phyloP scores from a whole-genome alignment of 2,329 filamentous ascomycete species.

The Aureobasidium zeae region DNA sequence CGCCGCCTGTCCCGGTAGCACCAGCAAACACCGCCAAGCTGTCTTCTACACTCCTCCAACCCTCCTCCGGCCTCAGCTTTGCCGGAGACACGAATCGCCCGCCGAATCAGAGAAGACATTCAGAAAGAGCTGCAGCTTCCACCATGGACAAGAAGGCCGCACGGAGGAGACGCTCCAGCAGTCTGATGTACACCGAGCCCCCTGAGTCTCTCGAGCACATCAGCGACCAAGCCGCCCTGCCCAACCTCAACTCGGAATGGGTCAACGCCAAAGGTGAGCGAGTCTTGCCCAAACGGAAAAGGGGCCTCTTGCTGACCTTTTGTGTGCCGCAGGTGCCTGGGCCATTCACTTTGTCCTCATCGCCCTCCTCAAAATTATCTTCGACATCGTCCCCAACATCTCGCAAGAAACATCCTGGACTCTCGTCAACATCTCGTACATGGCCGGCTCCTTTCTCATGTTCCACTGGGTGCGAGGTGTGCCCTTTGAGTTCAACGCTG shows the following conservation, averaged over 20 bases:
- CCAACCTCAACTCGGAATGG: slow-evolving; percentile 97
- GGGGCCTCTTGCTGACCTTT: slow-evolving; percentile 18
- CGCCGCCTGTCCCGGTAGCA: no score
- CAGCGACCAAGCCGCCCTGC: slow-evolving; percentile 87
- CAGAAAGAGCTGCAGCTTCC: slow-evolving; percentile 44
- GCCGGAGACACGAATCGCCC: slow-evolving; percentile 69
- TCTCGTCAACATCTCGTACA: slow-evolving; percentile 96
- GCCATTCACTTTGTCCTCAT: slow-evolving; percentile 95
- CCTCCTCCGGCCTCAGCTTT: slow-evolving; percentile 61
- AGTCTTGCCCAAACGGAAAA: neutral
- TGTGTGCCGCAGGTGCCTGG: slow-evolving; percentile 74
- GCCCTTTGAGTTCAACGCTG: slow-evolving; percentile 97
- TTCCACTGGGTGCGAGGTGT: slow-evolving; percentile 98
- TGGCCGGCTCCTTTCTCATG: slow-evolving; percentile 98
- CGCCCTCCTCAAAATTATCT: slow-evolving; percentile 84
- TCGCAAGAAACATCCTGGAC: slow-evolving; percentile 99
- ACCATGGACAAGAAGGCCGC: slow-evolving; percentile 41
- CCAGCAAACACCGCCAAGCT: slow-evolving; percentile 74
- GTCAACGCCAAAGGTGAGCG: slow-evolving; percentile 89
- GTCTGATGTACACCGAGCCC: slow-evolving; percentile 95
- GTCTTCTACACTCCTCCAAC: slow-evolving; percentile 84
- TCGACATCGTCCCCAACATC: slow-evolving; percentile 90
- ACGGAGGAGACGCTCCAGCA: slow-evolving; percentile 87
- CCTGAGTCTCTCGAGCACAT: slow-evolving; percentile 95
- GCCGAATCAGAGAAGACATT: slow-evolving; percentile 49